Evolutionary conservation across 2,329 filamentous ascomycete species (phyloP).

Genomic region (Penicillium psychrosexuale): DNA sequence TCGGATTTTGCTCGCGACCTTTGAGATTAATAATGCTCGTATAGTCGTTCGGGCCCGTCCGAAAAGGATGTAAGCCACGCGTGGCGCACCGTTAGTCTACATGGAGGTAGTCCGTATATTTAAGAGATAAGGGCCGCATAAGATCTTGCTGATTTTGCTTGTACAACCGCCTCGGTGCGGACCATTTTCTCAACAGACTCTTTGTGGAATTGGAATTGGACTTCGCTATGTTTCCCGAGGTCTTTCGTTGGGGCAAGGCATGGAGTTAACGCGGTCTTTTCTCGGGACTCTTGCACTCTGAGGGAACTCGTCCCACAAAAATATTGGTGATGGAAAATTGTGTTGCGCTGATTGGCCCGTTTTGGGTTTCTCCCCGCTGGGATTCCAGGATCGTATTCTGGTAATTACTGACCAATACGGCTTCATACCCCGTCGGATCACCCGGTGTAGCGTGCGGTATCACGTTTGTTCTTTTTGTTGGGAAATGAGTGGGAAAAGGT

Average conservation of each 20-base stretch:
- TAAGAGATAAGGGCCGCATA: conserved; percentile 18
- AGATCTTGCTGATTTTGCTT: conserved; percentile 15
- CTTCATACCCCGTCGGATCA: conserved; percentile 1
- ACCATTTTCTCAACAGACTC: conserved; percentile 3
- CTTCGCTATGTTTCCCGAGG: neutral
- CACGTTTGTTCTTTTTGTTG: neutral
- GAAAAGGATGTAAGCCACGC: conserved; percentile 13
- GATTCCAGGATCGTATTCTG: neutral
- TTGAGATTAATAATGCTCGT: conserved; percentile 22
- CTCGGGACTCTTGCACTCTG: neutral
- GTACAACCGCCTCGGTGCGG: neutral
- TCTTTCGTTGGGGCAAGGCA: neutral
- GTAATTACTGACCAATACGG: neutral
- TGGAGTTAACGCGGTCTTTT: conserved; percentile 5
- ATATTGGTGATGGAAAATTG: neutral
- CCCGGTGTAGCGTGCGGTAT: neutral
- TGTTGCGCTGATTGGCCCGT: neutral
- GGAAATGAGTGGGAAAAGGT: conserved; percentile 16
- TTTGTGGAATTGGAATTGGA: neutral
- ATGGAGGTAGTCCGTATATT: conserved; percentile 17
- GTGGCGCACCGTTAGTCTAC: conserved; percentile 8
- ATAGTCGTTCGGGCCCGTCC: conserved; percentile 20
- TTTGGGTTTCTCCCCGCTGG: neutral
- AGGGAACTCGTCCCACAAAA: conserved; percentile 1
- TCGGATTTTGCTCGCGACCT: conserved; percentile 21